These are phyloP conservation scores for Ophiognomonia clavigignenti-juglandacearum DNA, from an alignment of 2,329 filamentous ascomycete species.

Conservation along the genomic window DNA sequence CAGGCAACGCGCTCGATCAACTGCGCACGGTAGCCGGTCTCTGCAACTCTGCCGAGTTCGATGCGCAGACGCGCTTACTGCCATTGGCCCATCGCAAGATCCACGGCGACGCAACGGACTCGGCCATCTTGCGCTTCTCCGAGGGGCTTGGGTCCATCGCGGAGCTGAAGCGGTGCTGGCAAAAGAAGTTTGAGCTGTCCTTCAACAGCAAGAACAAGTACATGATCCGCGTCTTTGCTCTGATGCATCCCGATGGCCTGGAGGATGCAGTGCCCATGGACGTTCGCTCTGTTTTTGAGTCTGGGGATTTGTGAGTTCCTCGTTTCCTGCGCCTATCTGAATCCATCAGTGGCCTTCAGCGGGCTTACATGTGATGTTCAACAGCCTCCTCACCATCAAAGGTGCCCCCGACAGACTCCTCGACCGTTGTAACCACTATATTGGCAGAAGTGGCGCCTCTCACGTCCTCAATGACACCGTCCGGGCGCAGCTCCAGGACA, in stretches of 20 bases:
- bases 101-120: constrained; percentile 72
- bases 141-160: constrained; percentile 58
- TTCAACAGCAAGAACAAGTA: constrained; percentile 86
- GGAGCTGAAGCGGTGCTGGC: constrained; percentile 58
- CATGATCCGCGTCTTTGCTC: constrained; percentile 61
- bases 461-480: constrained; percentile 42
- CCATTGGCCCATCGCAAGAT: constrained; percentile 59
- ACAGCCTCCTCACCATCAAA: constrained; percentile 67
- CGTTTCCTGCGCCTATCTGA: neutral
- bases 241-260: constrained; percentile 34
- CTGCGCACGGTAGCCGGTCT: constrained; percentile 58
- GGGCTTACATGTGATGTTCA: no score
- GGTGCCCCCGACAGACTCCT: constrained; percentile 73
- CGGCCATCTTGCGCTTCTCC: constrained; percentile 67
- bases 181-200: constrained; percentile 60
- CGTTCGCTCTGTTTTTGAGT: constrained; percentile 30
- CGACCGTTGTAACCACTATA: constrained; percentile 53
- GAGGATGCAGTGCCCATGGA: constrained; percentile 31
- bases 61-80: constrained; percentile 55
- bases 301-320: constrained; percentile 31
- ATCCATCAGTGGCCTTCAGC: neutral
- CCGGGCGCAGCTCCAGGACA: constrained; percentile 43
- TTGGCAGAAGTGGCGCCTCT: constrained; percentile 50
- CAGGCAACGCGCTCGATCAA: constrained; percentile 46
- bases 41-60: constrained; percentile 73